Conservation (phyloP, 2,329 filamentous ascomycete species). For the Aureobasidium zeae region DNA sequence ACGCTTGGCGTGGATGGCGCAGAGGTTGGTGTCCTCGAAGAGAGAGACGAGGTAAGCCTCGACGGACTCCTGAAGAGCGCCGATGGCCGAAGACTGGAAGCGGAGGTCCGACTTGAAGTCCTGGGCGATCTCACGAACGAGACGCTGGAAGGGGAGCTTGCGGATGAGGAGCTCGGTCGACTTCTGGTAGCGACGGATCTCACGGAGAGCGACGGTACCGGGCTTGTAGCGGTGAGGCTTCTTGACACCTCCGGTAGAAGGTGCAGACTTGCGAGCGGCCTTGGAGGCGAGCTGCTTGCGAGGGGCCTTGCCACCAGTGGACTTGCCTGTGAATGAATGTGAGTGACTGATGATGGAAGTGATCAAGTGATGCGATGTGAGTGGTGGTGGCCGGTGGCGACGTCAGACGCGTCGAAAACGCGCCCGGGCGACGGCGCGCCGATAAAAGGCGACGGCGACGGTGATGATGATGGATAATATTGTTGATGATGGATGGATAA, state of each 20-base stretch:
- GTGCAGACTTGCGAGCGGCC: constrained; percentile 96
- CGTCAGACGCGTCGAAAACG: constrained; percentile 16
- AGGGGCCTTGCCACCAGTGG: constrained; percentile 62
- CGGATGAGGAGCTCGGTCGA: constrained; percentile 77
- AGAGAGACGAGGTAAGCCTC: constrained; percentile 92
- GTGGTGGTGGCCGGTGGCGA: constrained; percentile 14
- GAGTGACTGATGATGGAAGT: constrained; percentile 16
- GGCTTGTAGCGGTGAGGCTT: constrained; percentile 49
- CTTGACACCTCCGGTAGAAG: constrained; percentile 71
- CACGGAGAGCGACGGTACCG: constrained; percentile 71
- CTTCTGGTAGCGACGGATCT: constrained; percentile 86
- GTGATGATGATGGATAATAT: constrained; percentile 19
- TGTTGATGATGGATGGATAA: too few relatives aligned
- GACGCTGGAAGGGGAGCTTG: constrained; percentile 70
- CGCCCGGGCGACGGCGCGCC: constrained; percentile 11
- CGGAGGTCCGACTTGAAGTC: constrained; percentile 62
- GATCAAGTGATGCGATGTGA: constrained; percentile 12
- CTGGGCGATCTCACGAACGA: constrained; percentile 67
- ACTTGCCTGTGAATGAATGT: constrained; percentile 51
- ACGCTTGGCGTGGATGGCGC: constrained; percentile 91
- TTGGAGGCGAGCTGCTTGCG: constrained; percentile 98
- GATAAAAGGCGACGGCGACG: constrained; percentile 10
- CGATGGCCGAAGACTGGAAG: constrained; percentile 94
- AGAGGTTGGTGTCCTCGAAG: constrained; percentile 95
- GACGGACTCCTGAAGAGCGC: constrained; percentile 87